Conservation (phyloP, 192 early-diverging fungal species). For the Coemansia sp. region DNA sequence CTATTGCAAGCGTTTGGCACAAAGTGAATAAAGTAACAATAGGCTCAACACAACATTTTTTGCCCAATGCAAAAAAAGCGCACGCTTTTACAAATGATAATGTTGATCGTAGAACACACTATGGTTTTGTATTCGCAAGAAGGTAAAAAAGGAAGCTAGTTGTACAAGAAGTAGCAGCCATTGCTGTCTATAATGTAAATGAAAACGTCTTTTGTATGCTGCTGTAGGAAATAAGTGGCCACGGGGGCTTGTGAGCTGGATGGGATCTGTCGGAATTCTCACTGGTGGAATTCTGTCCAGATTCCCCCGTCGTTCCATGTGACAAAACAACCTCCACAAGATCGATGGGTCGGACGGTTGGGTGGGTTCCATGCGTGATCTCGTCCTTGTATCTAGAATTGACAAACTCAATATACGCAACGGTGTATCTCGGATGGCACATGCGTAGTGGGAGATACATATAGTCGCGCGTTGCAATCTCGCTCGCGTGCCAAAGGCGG, state of each 20-base stretch:
- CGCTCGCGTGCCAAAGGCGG: slow-evolving; percentile 46
- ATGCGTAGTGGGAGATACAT: slow-evolving; percentile 51
- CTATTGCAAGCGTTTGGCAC: neutral
- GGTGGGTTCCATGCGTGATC: neutral
- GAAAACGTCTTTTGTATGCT: slow-evolving; percentile 38
- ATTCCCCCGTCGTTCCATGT: neutral
- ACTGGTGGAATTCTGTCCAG: neutral
- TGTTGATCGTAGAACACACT: neutral
- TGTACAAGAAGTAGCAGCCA: neutral
- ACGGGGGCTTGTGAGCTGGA: slow-evolving; percentile 10
- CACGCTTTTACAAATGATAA: neutral
- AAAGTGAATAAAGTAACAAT: neutral
- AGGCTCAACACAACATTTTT: neutral
- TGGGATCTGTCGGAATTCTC: neutral
- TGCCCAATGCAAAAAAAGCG: too few relatives aligned
- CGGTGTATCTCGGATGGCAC: slow-evolving; percentile 33
- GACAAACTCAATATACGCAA: slow-evolving; percentile 28
- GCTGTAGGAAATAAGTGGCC: slow-evolving; percentile 40
- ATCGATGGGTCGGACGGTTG: slow-evolving; percentile 16
- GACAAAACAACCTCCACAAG: slow-evolving; percentile 40
- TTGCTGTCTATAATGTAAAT: slow-evolving; percentile 24
- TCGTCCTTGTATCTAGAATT: slow-evolving; percentile 20
- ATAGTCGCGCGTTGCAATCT: slow-evolving; percentile 36
- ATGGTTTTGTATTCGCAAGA: neutral
- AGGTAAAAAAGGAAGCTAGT: neutral